phyloP scores from a whole-genome alignment of 257 asterid species.

The Gentiana straminea region DNA sequence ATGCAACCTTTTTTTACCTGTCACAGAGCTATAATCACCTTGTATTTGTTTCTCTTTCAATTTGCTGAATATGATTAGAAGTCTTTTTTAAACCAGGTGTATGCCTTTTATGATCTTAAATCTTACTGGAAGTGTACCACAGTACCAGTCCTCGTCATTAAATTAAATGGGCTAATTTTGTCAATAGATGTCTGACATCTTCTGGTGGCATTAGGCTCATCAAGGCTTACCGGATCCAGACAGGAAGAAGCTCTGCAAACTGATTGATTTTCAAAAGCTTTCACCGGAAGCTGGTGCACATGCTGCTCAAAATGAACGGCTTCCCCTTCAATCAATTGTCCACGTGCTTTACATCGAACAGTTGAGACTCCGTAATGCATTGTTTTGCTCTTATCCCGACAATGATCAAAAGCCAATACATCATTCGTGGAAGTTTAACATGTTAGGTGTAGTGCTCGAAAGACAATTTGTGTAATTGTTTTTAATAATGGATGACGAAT shows the following conservation, averaged over 20 bases:
- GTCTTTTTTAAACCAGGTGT: too few species aligned
- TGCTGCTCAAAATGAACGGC: constrained; percentile 96
- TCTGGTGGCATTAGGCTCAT: constrained; percentile 53
- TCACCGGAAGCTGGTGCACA: constrained; percentile 92
- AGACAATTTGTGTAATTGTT: too few species aligned
- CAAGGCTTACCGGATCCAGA: constrained; percentile 65
- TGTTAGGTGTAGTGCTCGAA: constrained; percentile 74
- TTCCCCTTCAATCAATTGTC: constrained; percentile 83
- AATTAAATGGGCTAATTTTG: not conserved
- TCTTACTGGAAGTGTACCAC: too few species aligned
- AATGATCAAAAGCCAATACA: constrained; percentile 67
- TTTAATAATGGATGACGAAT: too few species aligned
- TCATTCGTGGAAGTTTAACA: constrained; percentile 55
- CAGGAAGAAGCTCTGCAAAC: constrained; percentile 64
- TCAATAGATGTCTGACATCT: constrained; percentile 3
- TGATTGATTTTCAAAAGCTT: constrained; percentile 83
- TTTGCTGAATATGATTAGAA: too few species aligned
- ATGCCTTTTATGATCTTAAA: too few species aligned
- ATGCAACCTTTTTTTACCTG: too few species aligned
- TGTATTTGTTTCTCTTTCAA: too few species aligned
- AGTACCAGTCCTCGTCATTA: too few species aligned
- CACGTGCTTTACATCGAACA: constrained; percentile 93
- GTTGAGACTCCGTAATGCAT: constrained; percentile 61
- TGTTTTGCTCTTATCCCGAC: constrained; percentile 34
- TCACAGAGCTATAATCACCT: too few species aligned